Base-by-base conservation (phyloP, 148 eudicot species). In the Dianthus caryophyllus region DNA sequence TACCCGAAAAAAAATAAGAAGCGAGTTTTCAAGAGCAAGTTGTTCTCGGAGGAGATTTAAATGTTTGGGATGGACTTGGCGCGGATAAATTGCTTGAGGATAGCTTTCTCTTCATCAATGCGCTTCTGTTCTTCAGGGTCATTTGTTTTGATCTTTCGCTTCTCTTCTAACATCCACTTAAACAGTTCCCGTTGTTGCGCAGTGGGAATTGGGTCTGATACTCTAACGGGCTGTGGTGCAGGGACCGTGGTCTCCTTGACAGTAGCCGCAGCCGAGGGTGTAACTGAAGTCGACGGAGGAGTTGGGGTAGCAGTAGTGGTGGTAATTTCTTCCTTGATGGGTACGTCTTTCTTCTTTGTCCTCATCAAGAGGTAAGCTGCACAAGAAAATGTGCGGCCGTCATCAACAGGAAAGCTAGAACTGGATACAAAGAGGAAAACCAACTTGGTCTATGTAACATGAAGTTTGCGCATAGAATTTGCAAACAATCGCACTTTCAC, bases 101-200 rank as follows among this genome's bases (percentile, higher is more conserved):
- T 74, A 67, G 97, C 90, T 65, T 94, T 94, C 61, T 90, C 99
- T 73, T 94, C 90, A 64, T 94, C 96, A 15, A 88, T 73, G 46
- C 78, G 83, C 64, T 84, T 90, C 82, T 84, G 88, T 77, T 90
- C 96, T 52, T 79, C 84, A 2, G 84, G 77, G 75, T 86, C 84
- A 63, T 81, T 88, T 36, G 98, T 79, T 77, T 88, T 90, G 74
- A 90, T 72, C 82, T 84, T 87, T 64, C 98, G 80, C 81, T 90
- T 94, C 83, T 94, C 98, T 72, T 90, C 96, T 75, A 94, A 66
- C 69, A 94, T 68, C 98, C 98, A 94, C 78, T 94, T 86, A 79
- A 88, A 88, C 48, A 94, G 73, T 68, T 94, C 97, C 5, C 87
- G 83, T 69, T 94, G 96, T 66, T 86, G 88, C 75, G 80, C 71